These are phyloP conservation scores for Agastache rugosa DNA, from an alignment of 257 asterid species.

Conservation along the genomic window DNA sequence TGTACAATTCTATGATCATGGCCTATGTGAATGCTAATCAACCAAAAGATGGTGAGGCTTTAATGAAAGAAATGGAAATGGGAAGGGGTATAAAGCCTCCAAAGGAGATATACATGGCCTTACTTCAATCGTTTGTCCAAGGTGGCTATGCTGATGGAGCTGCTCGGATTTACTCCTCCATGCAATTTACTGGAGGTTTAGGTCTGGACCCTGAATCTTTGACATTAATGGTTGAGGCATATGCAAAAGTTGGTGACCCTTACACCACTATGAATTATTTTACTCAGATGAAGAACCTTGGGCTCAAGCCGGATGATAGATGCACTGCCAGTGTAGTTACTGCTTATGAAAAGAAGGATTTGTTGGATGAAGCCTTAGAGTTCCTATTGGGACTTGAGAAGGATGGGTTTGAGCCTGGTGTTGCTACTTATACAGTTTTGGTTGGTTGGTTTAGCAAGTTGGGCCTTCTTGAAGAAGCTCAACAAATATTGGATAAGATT, in stretches of 20 bases:
- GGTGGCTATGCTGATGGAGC: conserved; percentile 49
- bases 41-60: conserved; percentile 47
- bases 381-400: conserved; percentile 75
- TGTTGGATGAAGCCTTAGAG: conserved; percentile 63
- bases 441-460: conserved; percentile 78
- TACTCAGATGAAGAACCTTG: conserved; percentile 57
- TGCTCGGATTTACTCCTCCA: conserved; percentile 46
- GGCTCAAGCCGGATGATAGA: conserved; percentile 81
- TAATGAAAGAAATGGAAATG: conserved; percentile 67
- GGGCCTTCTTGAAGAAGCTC: conserved; percentile 82
- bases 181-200: conserved; percentile 66
- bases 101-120: conserved; percentile 64
- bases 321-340: conserved; percentile 69
- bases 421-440: conserved; percentile 67
- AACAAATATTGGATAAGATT: conserved; percentile 75
- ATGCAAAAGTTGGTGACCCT: conserved; percentile 43
- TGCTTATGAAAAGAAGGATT: conserved; percentile 62
- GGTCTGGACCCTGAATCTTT: conserved; percentile 56
- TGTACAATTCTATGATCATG: conserved; percentile 68
- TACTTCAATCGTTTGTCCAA: conserved; percentile 61
- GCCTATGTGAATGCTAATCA: conserved; percentile 68
- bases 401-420: conserved; percentile 75
- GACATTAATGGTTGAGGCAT: conserved; percentile 68
- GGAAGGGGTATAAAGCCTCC: conserved; percentile 53
- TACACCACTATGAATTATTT: conserved; percentile 56